Evolutionary conservation across 192 early-diverging fungal genomes (phyloP), one percentile per base, ranked within the genome.

Genomic region (Backusella psychrophila): DNA sequence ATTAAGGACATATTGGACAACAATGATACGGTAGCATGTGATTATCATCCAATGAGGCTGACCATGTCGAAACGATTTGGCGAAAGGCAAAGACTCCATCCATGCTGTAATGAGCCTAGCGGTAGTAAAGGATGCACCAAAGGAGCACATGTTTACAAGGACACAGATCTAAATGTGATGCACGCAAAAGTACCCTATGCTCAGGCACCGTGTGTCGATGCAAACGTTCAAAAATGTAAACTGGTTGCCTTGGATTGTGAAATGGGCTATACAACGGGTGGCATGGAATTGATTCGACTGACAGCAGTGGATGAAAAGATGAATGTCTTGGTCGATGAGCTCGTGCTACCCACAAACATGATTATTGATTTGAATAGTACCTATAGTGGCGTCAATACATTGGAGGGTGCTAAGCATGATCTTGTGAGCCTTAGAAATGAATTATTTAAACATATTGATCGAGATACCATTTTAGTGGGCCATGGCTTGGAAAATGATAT

Each of bases 71-170:
- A 70, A 21, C 34, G 41, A 3, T 52, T 63, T 69, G 86, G 85
- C 78, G 49, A 80, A 70, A 71, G 65, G 31, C 63, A 41, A 33
- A 78, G 84, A 15, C 19, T 83, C 3, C 88, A 83, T 53, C 56
- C 77, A 9, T 91, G 90, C 42, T 91, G 90, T 59, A 82, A 87
- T 46, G 77, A 76, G 3, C 33, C 73, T 0, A 63, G 79, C 3
- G 85, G 80, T 0, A 78, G 77, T 65, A 46, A 21, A 44, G 91
- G 91, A 31, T 93, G 92, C 75, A 31, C 59, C 1, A 72, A 77
- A 12, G 92, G 91, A 4, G 86, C 92, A 4, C 92, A 93, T 75
- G 92, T 93, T 0, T 93, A 85, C 74, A 92, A 92, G 77, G 88
- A 88, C 53, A 88, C 84, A 1, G 79, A 74, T 5, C 69, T 81